A percentile compares a stretch with the other conserved stretches of the same genome.
phyloP scores from a whole-genome alignment of 768 basidiomycete genomes.

The Mrakia frigida region DNA sequence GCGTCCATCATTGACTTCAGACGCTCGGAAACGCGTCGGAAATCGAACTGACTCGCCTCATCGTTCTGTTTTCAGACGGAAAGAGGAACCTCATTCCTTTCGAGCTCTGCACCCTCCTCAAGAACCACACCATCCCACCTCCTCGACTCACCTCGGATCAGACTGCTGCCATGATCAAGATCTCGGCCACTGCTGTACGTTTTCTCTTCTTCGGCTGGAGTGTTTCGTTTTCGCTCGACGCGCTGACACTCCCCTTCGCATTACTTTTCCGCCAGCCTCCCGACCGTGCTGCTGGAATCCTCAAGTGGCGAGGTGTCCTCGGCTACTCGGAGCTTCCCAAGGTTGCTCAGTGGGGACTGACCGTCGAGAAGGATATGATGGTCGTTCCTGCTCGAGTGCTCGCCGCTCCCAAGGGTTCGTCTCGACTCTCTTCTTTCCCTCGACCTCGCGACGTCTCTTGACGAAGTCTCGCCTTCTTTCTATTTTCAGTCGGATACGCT shows the following conservation, averaged over 20 bases:
- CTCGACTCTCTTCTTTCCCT: too few species aligned
- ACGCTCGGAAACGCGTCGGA: neutral
- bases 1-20: neutral
- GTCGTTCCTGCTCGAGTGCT: conserved; percentile 11
- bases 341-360: conserved; percentile 4
- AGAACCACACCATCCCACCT: conserved; percentile 27
- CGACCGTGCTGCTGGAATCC: neutral
- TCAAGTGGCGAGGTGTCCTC: neutral
- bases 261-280: neutral
- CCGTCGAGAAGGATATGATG: conserved; percentile 12
- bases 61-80: neutral
- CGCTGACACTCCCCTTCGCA: too few species aligned
- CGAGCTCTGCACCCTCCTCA: conserved; percentile 17
- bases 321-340: conserved; percentile 13
- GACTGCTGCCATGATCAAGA: conserved; percentile 27
- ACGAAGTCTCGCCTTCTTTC: too few species aligned
- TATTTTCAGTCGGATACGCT: conserved; percentile 6
- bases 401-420: neutral
- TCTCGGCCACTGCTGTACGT: neutral
- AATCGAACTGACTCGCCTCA: neutral
- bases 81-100: conserved; percentile 21
- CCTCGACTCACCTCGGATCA: conserved; percentile 12
- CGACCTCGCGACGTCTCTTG: too few species aligned
- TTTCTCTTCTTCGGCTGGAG: too few species aligned
- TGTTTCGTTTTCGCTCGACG: too few species aligned